A percentile compares a stretch with the other conserved stretches of the same genome.
phyloP scores from a whole-genome alignment of 805 yeast species.

The Pichia nakasei region DNA sequence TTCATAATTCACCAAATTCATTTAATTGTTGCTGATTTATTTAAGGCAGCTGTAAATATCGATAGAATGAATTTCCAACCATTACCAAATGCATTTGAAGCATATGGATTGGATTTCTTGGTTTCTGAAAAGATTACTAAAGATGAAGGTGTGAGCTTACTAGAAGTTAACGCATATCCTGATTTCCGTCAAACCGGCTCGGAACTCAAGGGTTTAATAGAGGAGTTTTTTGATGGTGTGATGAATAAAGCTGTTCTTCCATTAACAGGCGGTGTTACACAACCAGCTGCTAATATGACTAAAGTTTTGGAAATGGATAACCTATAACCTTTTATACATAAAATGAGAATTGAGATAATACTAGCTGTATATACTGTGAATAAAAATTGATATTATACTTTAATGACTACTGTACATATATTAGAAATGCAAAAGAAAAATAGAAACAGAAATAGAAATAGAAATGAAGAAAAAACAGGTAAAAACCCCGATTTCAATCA shows the following conservation, averaged over 20 bases:
- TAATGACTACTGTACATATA: neutral
- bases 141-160: conserved; percentile 37
- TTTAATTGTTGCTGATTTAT: conserved; percentile 57
- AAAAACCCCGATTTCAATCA: neutral
- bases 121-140: conserved; percentile 42
- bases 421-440: too few species aligned
- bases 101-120: conserved; percentile 83
- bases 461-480: too few species aligned
- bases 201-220: conserved; percentile 56
- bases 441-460: too few species aligned
- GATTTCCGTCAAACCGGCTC: conserved; percentile 95
- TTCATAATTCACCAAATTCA: conserved; percentile 48
- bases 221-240: conserved; percentile 54
- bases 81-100: conserved; percentile 69
- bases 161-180: conserved; percentile 91
- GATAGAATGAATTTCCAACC: conserved; percentile 85
- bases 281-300: conserved; percentile 3
- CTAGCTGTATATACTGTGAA: too few species aligned
- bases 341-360: too few species aligned
- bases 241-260: conserved; percentile 26
- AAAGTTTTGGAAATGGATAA: conserved; percentile 9
- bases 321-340: too few species aligned
- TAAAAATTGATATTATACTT: neutral
- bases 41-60: conserved; percentile 69
- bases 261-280: conserved; percentile 4